Conservation (phyloP, 441 rosid genomes). For the Rhodomyrtus psidioides region DNA sequence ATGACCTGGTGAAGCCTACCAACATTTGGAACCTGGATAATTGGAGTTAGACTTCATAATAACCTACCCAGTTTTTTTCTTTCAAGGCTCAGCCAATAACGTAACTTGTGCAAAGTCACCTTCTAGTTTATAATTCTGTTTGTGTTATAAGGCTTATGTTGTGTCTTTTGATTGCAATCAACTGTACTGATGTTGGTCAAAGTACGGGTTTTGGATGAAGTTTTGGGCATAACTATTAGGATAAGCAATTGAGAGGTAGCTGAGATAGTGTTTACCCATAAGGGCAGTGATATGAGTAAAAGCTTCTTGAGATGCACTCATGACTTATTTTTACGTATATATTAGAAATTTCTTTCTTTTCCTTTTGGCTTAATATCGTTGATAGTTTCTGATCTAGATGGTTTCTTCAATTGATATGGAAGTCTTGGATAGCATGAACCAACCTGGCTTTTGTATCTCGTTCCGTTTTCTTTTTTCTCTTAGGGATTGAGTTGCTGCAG, state of each 20-base stretch:
- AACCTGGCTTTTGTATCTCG: background rate
- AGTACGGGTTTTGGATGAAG: background rate
- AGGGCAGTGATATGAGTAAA: background rate
- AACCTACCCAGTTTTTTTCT: background rate
- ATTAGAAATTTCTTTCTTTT: background rate
- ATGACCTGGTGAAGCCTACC: background rate
- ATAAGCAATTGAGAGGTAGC: background rate
- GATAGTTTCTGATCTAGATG: background rate
- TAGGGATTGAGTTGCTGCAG: background rate
- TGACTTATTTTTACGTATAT: background rate
- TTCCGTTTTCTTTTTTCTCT: background rate
- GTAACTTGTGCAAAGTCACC: background rate
- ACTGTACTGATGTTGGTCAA: background rate
- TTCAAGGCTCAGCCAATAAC: background rate
- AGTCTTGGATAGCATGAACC: background rate
- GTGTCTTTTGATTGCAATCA: background rate
- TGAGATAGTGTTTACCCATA: background rate
- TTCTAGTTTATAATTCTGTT: background rate
- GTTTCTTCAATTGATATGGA: background rate
- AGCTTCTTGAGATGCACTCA: background rate
- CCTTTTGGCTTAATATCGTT: background rate
- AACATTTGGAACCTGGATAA: background rate
- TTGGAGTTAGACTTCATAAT: background rate
- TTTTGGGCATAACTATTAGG: background rate
- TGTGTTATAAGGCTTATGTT: background rate